A percentile compares a stretch with the other conserved stretches of the same genome.
These are phyloP conservation scores for Fagopyrum homotropicum DNA, from an alignment of 148 eudicot species.

Conservation along the genomic window DNA sequence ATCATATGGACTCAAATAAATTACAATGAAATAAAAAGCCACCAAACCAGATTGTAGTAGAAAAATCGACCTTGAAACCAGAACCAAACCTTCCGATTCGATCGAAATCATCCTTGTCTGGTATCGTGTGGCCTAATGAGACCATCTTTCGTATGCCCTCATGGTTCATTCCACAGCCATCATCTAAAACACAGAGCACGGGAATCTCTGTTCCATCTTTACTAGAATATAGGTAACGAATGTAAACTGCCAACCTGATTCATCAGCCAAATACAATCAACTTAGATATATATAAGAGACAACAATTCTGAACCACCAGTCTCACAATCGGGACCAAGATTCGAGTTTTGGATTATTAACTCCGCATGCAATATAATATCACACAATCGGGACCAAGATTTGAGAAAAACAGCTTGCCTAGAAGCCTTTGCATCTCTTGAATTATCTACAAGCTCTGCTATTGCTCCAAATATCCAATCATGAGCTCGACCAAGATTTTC, in stretches of 20 bases:
- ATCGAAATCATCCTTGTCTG: conserved; percentile 39
- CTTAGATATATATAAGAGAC: neutral
- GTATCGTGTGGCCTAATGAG: conserved; percentile 64
- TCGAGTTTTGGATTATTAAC: neutral
- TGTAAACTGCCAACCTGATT: conserved; percentile 51
- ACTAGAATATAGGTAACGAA: conserved; percentile 38
- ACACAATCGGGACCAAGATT: neutral
- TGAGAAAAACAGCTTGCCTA: conserved; percentile 27
- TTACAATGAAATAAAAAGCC: neutral
- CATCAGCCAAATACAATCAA: conserved; percentile 12
- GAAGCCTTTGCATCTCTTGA: conserved; percentile 70
- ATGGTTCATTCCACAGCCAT: conserved; percentile 73
- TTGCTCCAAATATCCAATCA: conserved; percentile 77
- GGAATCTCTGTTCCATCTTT: conserved; percentile 41
- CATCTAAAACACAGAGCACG: conserved; percentile 57
- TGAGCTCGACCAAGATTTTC: conserved; percentile 73
- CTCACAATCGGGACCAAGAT: neutral
- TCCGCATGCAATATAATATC: neutral
- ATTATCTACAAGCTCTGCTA: conserved; percentile 79
- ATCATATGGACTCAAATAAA: neutral
- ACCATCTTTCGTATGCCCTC: conserved; percentile 52
- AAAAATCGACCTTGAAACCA: conserved; percentile 60
- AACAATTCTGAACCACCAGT: neutral
- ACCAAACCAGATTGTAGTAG: neutral
- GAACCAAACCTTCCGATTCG: conserved; percentile 73